Evolutionary conservation across 331 rosid genomes (phyloP).

Genomic region (Saraca asoca): DNA sequence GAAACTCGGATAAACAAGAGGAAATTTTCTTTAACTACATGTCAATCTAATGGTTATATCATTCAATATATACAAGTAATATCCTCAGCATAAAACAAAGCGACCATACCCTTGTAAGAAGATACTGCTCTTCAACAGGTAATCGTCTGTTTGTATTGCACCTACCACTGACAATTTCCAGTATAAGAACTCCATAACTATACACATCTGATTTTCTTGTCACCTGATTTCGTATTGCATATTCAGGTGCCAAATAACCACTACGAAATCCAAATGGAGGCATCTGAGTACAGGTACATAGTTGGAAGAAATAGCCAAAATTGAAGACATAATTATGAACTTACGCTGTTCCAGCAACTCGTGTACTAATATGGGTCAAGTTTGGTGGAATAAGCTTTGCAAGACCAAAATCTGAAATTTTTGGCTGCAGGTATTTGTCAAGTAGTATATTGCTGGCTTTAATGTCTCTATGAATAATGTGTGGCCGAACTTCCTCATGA

Average conservation of each 20-base stretch:
- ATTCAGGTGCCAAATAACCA: slow-evolving; percentile 93
- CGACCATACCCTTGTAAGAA: slow-evolving; percentile 66
- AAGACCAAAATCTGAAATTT: slow-evolving; percentile 87
- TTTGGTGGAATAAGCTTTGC: slow-evolving; percentile 74
- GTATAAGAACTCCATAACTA: slow-evolving; percentile 76
- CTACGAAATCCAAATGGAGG: slow-evolving; percentile 46
- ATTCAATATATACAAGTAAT: neutral
- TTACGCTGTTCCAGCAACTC: slow-evolving; percentile 85
- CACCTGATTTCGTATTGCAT: slow-evolving; percentile 82
- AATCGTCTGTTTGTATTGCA: slow-evolving; percentile 67
- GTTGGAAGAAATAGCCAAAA: slow-evolving; percentile 2
- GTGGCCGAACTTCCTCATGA: slow-evolving; percentile 70
- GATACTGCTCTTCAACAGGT: slow-evolving; percentile 66
- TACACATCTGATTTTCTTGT: slow-evolving; percentile 84
- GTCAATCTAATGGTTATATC: slow-evolving; percentile 7
- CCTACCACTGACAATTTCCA: slow-evolving; percentile 89
- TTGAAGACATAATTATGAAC: slow-evolving; percentile 38
- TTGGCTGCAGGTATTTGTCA: slow-evolving; percentile 58
- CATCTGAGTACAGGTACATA: neutral
- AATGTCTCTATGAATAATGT: slow-evolving; percentile 76
- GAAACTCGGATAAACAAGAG: slow-evolving; percentile 4
- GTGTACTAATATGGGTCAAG: slow-evolving; percentile 77
- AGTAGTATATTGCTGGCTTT: slow-evolving; percentile 82
- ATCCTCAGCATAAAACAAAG: slow-evolving; percentile 12
- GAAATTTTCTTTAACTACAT: neutral